Percentiles rank a stretch among this genome's conserved stretches.
Conservation (phyloP, 169 alveolate genomes). For the Eimeria acervulina region DNA sequence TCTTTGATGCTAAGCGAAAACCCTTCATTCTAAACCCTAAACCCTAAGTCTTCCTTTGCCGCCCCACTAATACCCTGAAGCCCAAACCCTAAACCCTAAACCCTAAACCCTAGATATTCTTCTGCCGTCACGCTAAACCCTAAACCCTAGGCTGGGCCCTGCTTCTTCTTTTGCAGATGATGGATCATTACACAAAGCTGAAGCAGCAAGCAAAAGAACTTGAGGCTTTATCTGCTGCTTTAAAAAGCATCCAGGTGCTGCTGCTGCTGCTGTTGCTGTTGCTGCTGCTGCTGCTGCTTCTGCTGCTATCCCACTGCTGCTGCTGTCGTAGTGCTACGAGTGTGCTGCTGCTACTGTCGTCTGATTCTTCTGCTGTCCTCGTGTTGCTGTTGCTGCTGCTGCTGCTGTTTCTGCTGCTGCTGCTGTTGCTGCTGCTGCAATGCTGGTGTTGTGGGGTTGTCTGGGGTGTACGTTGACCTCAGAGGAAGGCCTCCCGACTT, state of each 20-base stretch:
- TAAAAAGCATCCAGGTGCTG: constrained; percentile 36
- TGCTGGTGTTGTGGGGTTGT: not conserved
- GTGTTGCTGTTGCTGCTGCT: not conserved
- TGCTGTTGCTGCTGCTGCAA: constrained; percentile 35
- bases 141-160: too few relatives aligned
- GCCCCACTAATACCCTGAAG: too few relatives aligned
- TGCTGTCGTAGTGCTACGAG: not conserved
- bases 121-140: not conserved
- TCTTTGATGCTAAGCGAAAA: too few relatives aligned
- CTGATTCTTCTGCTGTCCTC: not conserved
- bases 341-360: not conserved
- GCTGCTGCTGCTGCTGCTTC: not conserved
- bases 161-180: not conserved
- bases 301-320: not conserved
- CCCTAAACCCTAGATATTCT: not conserved
- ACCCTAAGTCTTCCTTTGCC: too few relatives aligned
- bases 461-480: not conserved
- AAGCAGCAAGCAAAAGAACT: constrained; percentile 28
- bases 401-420: not conserved
- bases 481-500: not conserved
- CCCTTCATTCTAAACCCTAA: too few relatives aligned
- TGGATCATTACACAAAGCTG: not conserved
- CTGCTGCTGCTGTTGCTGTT: constrained; percentile 19
- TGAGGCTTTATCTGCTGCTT: not conserved
- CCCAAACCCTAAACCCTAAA: too few relatives aligned